These are phyloP conservation scores for Euphorbia corollata DNA, from an alignment of 441 rosid genomes.

Conservation along the genomic window DNA sequence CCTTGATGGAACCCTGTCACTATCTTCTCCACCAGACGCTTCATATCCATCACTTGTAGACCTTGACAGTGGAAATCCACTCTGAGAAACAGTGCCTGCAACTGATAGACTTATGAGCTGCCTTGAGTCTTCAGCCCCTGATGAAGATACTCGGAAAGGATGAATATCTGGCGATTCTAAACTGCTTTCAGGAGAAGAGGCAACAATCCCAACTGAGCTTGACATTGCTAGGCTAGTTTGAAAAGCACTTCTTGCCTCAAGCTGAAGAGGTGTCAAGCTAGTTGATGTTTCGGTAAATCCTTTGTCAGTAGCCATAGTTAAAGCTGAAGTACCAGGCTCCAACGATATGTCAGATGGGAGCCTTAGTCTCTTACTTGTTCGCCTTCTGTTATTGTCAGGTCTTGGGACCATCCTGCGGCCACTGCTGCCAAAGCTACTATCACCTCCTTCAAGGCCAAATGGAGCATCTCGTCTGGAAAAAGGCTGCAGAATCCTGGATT, in stretches of 20 bases:
- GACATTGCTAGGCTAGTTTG: constrained; percentile 48
- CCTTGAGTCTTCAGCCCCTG: constrained; percentile 70
- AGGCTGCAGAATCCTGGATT: constrained; percentile 78
- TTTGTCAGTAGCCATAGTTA: constrained; percentile 20
- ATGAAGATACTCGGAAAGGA: constrained; percentile 71
- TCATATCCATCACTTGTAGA: constrained; percentile 96
- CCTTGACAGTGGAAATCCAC: constrained; percentile 67
- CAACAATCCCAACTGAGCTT: constrained; percentile 23
- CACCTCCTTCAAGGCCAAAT: constrained; percentile 45
- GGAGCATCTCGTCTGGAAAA: constrained; percentile 53
- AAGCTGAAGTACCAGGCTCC: too few relatives aligned
- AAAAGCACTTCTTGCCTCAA: constrained; percentile 92
- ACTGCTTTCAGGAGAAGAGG: constrained; percentile 98
- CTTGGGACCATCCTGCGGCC: constrained; percentile 7
- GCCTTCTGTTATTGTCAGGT: constrained; percentile 55
- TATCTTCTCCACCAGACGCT: constrained; percentile 99
- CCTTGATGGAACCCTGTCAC: constrained; percentile 86
- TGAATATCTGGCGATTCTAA: constrained; percentile 89
- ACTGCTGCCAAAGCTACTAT: constrained; percentile 66
- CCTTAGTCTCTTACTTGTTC: constrained; percentile 57
- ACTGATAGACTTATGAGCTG: constrained; percentile 48
- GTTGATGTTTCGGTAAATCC: constrained; percentile 54
- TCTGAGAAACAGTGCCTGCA: constrained; percentile 37
- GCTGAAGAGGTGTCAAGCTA: constrained; percentile 86
- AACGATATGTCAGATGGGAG: too few relatives aligned